Evolutionary conservation across 306 rosid species (phyloP).

Genomic region (Acacia confusa): DNA sequence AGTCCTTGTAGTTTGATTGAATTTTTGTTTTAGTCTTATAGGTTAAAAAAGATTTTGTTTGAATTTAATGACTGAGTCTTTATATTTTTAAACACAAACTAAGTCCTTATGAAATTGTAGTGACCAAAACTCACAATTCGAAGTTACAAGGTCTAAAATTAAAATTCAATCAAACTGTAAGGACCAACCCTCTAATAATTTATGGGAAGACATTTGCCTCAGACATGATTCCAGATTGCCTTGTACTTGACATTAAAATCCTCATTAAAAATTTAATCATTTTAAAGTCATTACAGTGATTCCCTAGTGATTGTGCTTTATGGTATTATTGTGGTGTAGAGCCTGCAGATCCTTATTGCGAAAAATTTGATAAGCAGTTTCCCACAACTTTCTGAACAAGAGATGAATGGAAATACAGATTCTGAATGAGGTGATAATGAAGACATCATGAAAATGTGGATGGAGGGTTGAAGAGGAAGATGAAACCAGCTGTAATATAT

Average conservation of each 20-base stretch:
- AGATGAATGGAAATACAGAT: neutral
- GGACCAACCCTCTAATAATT: too few species aligned
- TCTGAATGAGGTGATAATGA: neutral
- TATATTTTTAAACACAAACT: too few species aligned
- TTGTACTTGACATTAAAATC: neutral
- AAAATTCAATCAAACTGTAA: too few species aligned
- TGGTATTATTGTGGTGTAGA: constrained; percentile 26
- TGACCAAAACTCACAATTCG: too few species aligned
- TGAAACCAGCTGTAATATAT: neutral
- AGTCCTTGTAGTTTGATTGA: too few species aligned
- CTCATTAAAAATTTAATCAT: neutral
- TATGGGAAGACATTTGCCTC: neutral
- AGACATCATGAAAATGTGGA: neutral
- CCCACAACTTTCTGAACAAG: neutral
- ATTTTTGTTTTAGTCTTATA: too few species aligned
- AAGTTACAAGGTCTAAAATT: fast-evolving
- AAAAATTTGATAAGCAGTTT: constrained; percentile 15
- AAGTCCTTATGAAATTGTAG: too few species aligned
- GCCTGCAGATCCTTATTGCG: constrained; percentile 2
- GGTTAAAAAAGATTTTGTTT: too few species aligned
- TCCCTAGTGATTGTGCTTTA: constrained; percentile 2
- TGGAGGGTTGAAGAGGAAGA: neutral
- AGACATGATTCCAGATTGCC: neutral
- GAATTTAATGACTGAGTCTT: too few species aligned
- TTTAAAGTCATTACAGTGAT: neutral